phyloP scores from a whole-genome alignment of 352 stramenopile species.

The Phytophthora kernoviae region DNA sequence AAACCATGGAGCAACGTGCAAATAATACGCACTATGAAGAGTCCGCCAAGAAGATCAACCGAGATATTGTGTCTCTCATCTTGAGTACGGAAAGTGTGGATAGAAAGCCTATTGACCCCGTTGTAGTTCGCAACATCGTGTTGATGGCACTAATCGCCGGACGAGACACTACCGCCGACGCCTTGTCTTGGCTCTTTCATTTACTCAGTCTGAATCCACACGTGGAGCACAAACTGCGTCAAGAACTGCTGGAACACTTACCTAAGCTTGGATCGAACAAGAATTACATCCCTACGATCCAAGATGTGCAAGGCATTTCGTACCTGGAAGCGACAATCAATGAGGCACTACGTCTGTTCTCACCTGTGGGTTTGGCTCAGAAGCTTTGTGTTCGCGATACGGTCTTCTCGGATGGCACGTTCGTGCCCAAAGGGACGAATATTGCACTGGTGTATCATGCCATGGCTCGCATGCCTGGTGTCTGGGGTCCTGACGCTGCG shows the following conservation, averaged over 20 bases:
- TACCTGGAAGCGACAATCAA: conserved; percentile 46
- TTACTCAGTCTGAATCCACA: conserved; percentile 49
- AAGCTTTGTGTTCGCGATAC: conserved; percentile 45
- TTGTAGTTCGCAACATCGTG: conserved; percentile 62
- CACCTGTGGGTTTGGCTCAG: conserved; percentile 39
- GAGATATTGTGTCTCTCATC: conserved; percentile 40
- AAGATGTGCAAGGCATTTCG: conserved; percentile 27
- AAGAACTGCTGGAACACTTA: conserved; percentile 30
- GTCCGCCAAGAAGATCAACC: conserved; percentile 2
- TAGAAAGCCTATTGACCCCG: conserved; percentile 26
- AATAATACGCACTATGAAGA: neutral
- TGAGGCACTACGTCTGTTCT: conserved; percentile 50
- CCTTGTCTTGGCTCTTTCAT: conserved; percentile 41
- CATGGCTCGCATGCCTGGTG: conserved; percentile 38
- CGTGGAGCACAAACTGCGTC: conserved; percentile 37
- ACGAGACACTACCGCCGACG: conserved; percentile 59
- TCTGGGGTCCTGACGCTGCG: conserved; percentile 48
- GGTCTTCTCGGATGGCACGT: conserved; percentile 51
- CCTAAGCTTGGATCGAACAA: conserved; percentile 25
- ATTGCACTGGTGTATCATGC: conserved; percentile 43
- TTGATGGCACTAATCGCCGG: conserved; percentile 72
- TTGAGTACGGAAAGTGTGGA: conserved; percentile 30
- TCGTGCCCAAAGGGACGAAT: conserved; percentile 39
- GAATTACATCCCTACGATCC: conserved; percentile 29
- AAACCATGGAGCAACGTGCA: conserved; percentile 24